Conservation (phyloP, 164 flowering plant species). For the Kingdonia uniflora region DNA sequence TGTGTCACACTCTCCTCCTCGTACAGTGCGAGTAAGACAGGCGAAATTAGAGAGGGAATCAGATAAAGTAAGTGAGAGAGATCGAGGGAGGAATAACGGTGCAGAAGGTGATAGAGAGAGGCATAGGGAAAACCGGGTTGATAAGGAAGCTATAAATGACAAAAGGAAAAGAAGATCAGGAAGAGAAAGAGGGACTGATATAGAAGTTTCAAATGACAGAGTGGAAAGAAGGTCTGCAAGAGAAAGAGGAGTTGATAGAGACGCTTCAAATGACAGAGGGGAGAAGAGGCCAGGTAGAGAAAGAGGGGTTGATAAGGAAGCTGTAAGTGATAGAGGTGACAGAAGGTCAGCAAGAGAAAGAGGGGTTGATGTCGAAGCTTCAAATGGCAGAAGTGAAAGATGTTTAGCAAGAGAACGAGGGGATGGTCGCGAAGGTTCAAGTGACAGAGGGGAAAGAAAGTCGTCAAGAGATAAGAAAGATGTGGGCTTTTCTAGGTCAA, state of each 20-base stretch:
- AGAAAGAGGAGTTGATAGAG: no score
- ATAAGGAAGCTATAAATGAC: no score
- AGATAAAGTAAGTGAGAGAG: conserved; percentile 16
- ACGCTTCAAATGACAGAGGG: no score
- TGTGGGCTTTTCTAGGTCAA: conserved; percentile 32
- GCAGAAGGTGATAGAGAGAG: conserved; percentile 24
- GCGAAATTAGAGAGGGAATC: conserved; percentile 31
- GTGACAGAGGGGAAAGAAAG: no score
- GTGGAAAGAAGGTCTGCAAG: conserved; percentile 30
- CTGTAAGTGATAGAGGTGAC: conserved; percentile 21
- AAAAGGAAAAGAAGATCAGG: conserved; percentile 18
- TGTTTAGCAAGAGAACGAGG: no score
- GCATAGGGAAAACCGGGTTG: conserved; percentile 4
- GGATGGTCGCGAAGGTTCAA: no score
- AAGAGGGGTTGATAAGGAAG: no score
- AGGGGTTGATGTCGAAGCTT: no score
- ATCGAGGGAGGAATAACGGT: conserved; percentile 6
- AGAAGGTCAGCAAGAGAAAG: conserved; percentile 29
- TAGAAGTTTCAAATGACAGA: conserved; percentile 20
- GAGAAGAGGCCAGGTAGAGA: conserved; percentile 9
- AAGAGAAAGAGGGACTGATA: no score
- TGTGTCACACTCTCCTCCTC: conserved; percentile 41
- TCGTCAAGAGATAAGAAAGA: conserved; percentile 14
- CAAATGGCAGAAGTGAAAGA: no score
- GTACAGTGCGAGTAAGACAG: conserved; percentile 36